These are phyloP conservation scores for Cercospora citrullina DNA, from an alignment of 2,329 filamentous ascomycete species.

Conservation along the genomic window DNA sequence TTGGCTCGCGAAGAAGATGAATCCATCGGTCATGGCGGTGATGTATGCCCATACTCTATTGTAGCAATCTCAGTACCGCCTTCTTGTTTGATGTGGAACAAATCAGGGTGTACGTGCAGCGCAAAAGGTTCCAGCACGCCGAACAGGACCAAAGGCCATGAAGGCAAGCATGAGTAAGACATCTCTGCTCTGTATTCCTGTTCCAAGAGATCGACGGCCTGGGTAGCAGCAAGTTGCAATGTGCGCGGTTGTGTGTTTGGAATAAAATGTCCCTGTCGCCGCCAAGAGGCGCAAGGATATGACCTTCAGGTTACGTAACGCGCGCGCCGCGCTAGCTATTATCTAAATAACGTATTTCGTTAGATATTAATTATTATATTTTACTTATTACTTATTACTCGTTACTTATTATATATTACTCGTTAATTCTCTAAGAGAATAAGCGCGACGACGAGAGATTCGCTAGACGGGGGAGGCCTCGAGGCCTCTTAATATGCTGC, in stretches of 20 bases:
- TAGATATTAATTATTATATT: too few relatives aligned
- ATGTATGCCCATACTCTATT: slow-evolving; percentile 22
- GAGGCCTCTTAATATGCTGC: too few relatives aligned
- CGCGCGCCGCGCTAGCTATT: too few relatives aligned
- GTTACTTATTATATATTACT: too few relatives aligned
- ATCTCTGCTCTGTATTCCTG: background rate
- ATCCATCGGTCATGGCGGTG: slow-evolving; percentile 9
- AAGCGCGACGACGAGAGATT: too few relatives aligned
- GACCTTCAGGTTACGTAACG: too few relatives aligned
- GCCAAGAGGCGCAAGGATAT: too few relatives aligned
- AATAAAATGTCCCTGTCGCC: too few relatives aligned
- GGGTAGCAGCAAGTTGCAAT: background rate
- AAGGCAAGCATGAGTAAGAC: slow-evolving; percentile 19
- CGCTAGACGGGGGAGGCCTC: too few relatives aligned
- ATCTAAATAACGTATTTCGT: too few relatives aligned
- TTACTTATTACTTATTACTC: too few relatives aligned
- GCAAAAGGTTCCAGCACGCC: slow-evolving; percentile 24
- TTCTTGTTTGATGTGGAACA: background rate
- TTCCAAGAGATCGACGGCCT: background rate
- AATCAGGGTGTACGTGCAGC: slow-evolving; percentile 11
- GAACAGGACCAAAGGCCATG: slow-evolving; percentile 23
- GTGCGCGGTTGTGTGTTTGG: background rate
- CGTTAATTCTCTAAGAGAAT: too few relatives aligned
- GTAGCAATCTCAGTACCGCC: background rate
- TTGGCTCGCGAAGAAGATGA: slow-evolving; percentile 23